Evolutionary conservation across 2,329 filamentous ascomycete genomes (phyloP), one percentile per base, ranked within the genome.

Genomic region (Pseudogymnoascus verrucosus): DNA sequence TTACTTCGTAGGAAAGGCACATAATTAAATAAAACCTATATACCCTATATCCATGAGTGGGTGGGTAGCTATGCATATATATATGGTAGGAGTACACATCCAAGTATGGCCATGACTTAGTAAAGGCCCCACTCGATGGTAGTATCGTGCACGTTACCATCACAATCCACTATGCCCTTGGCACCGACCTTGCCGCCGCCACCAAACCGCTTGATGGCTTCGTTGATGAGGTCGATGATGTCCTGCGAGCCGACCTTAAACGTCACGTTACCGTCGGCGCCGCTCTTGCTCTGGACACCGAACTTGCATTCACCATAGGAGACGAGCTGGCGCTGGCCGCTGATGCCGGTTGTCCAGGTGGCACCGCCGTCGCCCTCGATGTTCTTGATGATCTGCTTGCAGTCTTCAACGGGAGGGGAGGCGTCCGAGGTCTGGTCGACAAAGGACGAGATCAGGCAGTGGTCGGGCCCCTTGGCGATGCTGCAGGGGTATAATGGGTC

Each of bases 391-490:
- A 78, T 73, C 16, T 68, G 63, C 61, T 64, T 65, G 67, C 76
- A 77, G 71, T 78, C 76, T 2, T 28, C 40, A 5, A 76, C 71
- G 1, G 7, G 23, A 4, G 75, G 76, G 2, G 76, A 77, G 2
- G 65, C 75, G 39, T 65, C 69, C 64, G 68, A 74, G 19, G 72
- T 74, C 69, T 74, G 65, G 69, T 76, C 69, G 23, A 70, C 71
- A 62, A 76, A 75, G 4, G 70, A 69, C 5, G 74, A 76, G 16
- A 40, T 63, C 21, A 69, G 64, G 66, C 76, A 75, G 61, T 70
- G 16, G 68, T 71, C 65, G 57, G 59, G 65, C 34, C 69, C 65
- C 61, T 65, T 67, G 26, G 67, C 63, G n/a, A 70, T 63, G 65
- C 73, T 67, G 69, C 76, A 78, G 1, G 76, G 76, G 64, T 71